phyloP scores from a whole-genome alignment of 257 asterid genomes.

The Solanum medicagineum region DNA sequence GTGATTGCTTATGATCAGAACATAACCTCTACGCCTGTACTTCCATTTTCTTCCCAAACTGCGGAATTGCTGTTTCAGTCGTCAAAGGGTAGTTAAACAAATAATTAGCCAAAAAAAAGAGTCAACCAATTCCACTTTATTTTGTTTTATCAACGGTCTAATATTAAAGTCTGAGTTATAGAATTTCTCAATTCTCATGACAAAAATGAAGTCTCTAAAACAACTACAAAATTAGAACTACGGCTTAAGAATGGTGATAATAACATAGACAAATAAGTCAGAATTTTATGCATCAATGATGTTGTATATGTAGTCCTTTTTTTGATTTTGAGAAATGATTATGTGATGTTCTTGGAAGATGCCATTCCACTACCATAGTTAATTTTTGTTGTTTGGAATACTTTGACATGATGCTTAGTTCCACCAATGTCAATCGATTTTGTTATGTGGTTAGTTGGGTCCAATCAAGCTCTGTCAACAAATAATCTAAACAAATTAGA shows the following conservation, averaged over 20 bases:
- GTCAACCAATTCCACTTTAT: not conserved
- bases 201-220: not conserved
- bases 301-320: not conserved
- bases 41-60: not conserved
- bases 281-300: not conserved
- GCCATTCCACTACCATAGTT: not conserved
- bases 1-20: not conserved
- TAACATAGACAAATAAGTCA: not conserved
- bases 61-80: not conserved
- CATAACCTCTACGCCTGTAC: not conserved
- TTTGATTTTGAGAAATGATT: not conserved
- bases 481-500: fast-evolving
- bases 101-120: not conserved
- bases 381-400: not conserved
- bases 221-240: not conserved
- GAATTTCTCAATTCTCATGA: too few species aligned
- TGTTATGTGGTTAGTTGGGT: not conserved
- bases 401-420: not conserved
- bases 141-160: not conserved
- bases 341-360: not conserved
- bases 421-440: not conserved
- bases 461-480: not conserved
- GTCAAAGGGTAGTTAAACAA: not conserved
- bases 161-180: too few species aligned
- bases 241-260: not conserved